Conservation (phyloP, 257 asterid genomes). For the Marsdenia floribunda region DNA sequence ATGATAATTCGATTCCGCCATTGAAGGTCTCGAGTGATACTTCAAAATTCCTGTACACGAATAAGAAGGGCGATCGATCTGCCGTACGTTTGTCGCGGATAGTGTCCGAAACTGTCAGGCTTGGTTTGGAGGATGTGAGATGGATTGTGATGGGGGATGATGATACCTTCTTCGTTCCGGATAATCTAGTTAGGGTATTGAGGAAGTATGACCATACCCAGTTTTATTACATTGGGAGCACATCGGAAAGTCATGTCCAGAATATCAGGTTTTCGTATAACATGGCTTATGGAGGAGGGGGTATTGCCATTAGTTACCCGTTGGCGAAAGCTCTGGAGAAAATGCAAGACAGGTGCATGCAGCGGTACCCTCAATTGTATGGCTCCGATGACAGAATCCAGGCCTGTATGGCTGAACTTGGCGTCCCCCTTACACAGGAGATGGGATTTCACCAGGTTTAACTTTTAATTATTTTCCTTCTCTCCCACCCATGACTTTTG, state of each 20-base stretch:
- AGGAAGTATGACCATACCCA: conserved; percentile 34
- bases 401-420: conserved; percentile 38
- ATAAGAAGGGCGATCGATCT: conserved; percentile 22
- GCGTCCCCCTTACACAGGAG: conserved; percentile 35
- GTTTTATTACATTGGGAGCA: conserved; percentile 33
- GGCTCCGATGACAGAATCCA: conserved; percentile 42
- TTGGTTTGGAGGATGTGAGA: conserved; percentile 28
- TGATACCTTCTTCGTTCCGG: conserved; percentile 36
- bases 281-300: conserved; percentile 48
- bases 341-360: conserved; percentile 35
- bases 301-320: conserved; percentile 39
- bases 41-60: conserved; percentile 19
- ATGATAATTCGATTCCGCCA: conserved; percentile 15
- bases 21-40: conserved; percentile 31
- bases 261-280: conserved; percentile 29
- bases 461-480: not conserved
- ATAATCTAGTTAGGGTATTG: conserved; percentile 35
- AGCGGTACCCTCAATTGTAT: conserved; percentile 32
- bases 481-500: too few species aligned
- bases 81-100: conserved; percentile 28
- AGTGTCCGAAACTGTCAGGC: conserved; percentile 27
- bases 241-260: conserved; percentile 38
- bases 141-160: conserved; percentile 48
- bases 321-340: conserved; percentile 31
- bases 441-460: conserved; percentile 37